Evolutionary conservation across 164 flowering plant genomes (phyloP).

Genomic region (Saururus chinensis): DNA sequence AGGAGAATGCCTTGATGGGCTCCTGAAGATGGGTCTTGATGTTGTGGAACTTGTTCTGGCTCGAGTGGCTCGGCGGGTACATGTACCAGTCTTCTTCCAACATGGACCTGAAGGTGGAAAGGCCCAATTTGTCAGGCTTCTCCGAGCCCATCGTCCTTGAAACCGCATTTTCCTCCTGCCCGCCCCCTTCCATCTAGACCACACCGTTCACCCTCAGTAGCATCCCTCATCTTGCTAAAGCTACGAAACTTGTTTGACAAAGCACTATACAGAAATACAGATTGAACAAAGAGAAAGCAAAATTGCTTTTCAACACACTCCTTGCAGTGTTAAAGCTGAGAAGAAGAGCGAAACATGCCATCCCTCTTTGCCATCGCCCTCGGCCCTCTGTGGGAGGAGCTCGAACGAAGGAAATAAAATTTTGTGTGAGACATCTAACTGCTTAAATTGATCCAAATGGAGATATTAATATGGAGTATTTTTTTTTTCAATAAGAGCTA

Average conservation of each 20-base stretch:
- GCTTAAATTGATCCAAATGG: too few species aligned
- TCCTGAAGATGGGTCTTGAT: constrained; percentile 14
- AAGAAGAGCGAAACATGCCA: too few species aligned
- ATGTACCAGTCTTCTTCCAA: constrained; percentile 52
- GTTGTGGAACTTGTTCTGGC: constrained; percentile 14
- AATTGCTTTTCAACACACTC: not conserved
- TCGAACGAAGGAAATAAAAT: too few species aligned
- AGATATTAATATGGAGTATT: too few species aligned
- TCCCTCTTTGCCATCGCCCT: too few species aligned
- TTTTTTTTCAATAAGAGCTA: too few species aligned
- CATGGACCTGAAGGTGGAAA: constrained; percentile 48
- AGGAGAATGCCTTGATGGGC: constrained; percentile 28
- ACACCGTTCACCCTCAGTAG: constrained; percentile 22
- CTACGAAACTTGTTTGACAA: too few species aligned
- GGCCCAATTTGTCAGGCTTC: constrained; percentile 30
- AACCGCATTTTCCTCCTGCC: constrained; percentile 20
- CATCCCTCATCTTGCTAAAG: constrained; percentile 4
- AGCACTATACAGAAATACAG: too few species aligned
- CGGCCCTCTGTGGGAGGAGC: too few species aligned
- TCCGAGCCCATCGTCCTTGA: constrained; percentile 26
- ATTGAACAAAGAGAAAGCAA: not conserved
- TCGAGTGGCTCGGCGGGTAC: constrained; percentile 10
- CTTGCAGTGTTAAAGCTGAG: not conserved
- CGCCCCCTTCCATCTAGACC: constrained; percentile 20
- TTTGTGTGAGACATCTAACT: too few species aligned